Percentiles rank a stretch among this genome's conserved stretches.
phyloP scores from a whole-genome alignment of 495 filamentous ascomycete species.

The Tuber brumale region DNA sequence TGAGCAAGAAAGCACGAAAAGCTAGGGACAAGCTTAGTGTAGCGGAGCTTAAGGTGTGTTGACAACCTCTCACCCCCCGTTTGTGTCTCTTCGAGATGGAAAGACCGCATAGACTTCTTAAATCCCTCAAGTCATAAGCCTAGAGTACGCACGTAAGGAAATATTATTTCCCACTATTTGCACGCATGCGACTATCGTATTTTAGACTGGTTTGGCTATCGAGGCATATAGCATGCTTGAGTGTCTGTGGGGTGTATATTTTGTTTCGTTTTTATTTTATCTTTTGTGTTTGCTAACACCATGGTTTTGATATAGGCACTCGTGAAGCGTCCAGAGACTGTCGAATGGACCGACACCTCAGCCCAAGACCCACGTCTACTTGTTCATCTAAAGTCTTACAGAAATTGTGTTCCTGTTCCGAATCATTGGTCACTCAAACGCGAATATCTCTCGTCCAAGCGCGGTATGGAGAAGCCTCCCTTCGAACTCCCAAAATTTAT shows the following conservation, averaged over 20 bases:
- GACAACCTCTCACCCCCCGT: neutral
- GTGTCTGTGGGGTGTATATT: slow-evolving; percentile 6
- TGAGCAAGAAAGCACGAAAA: slow-evolving; percentile 93
- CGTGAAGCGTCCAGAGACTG: slow-evolving; percentile 83
- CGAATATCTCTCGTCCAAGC: slow-evolving; percentile 92
- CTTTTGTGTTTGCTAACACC: slow-evolving; percentile 7
- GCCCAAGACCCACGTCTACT: slow-evolving; percentile 82
- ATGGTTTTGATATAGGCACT: slow-evolving; percentile 49
- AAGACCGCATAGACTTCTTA: slow-evolving; percentile 34
- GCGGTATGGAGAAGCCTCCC: slow-evolving; percentile 88
- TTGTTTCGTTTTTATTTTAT: neutral
- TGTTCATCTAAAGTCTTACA: slow-evolving; percentile 87
- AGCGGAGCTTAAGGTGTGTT: slow-evolving; percentile 69
- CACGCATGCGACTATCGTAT: slow-evolving; percentile 4
- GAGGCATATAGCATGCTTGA: neutral
- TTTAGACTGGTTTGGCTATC: neutral
- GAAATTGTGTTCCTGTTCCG: slow-evolving; percentile 93
- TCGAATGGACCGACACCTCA: slow-evolving; percentile 97
- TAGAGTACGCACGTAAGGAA: slow-evolving; percentile 3
- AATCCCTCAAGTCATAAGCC: slow-evolving; percentile 17
- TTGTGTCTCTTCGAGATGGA: slow-evolving; percentile 9
- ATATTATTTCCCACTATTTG: slow-evolving; percentile 5
- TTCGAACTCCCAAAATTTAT: slow-evolving; percentile 96
- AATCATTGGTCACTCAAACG: slow-evolving; percentile 90
- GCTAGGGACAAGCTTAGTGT: slow-evolving; percentile 85